These are phyloP conservation scores for Benincasa hispida DNA, from an alignment of 306 rosid species.

Conservation along the genomic window DNA sequence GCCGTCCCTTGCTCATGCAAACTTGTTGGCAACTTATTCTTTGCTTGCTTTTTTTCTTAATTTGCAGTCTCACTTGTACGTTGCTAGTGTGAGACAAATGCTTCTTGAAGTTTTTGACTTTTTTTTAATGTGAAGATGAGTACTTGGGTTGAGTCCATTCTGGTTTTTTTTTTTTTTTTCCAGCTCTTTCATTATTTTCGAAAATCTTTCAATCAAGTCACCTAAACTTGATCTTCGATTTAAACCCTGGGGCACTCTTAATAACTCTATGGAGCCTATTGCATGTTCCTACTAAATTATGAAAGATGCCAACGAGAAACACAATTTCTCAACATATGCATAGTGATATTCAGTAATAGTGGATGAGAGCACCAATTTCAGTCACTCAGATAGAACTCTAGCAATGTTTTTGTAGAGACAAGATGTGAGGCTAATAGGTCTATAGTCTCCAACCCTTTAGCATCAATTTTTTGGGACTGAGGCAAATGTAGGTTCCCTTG, in stretches of 20 bases:
- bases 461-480: too few relatives aligned
- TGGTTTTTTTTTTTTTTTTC: not conserved
- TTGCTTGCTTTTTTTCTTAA: not conserved
- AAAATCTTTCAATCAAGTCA: not conserved
- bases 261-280: not conserved
- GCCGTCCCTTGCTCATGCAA: not conserved
- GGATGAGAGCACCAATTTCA: too few relatives aligned
- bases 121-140: not conserved
- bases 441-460: too few relatives aligned
- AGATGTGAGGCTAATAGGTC: too few relatives aligned
- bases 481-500: too few relatives aligned
- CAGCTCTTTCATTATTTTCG: not conserved
- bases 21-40: not conserved
- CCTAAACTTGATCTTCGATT: not conserved
- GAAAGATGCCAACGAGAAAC: not conserved
- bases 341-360: too few relatives aligned
- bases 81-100: not conserved
- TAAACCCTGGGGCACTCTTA: not conserved
- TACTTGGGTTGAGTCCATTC: not conserved
- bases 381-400: too few relatives aligned
- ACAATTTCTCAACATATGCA: not conserved
- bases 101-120: not conserved
- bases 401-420: too few relatives aligned
- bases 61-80: not conserved
- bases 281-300: not conserved